These are phyloP conservation scores for Carex kokanica DNA, from an alignment of 176 grass and related monocot genomes.

Conservation along the genomic window DNA sequence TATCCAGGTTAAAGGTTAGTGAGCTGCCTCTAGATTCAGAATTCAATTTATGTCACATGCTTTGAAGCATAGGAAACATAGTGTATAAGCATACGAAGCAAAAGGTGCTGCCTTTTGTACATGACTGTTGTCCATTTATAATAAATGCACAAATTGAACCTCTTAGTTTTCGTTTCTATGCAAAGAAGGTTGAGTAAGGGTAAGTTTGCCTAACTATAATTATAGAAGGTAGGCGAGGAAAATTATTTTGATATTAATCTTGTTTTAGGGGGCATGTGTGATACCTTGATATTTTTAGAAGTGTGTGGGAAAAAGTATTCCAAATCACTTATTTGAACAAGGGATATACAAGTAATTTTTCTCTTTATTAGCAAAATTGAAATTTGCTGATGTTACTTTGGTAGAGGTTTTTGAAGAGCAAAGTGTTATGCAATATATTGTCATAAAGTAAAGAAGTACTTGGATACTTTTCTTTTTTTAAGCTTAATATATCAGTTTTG, in stretches of 20 bases:
- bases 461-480: background rate
- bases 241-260: background rate
- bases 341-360: background rate
- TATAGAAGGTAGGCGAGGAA: background rate
- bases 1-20: conserved; percentile 80
- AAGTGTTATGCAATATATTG: background rate
- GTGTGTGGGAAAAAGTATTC: background rate
- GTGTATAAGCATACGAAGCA: background rate
- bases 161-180: background rate
- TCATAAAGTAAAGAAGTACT: background rate
- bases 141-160: background rate
- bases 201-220: background rate
- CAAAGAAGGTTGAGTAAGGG: background rate
- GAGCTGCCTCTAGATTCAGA: background rate
- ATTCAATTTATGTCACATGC: background rate
- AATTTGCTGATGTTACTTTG: background rate
- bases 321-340: conserved; percentile 5
- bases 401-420: background rate
- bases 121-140: background rate
- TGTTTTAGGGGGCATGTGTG: background rate
- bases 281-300: background rate
- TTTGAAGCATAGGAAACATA: background rate
- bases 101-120: background rate
- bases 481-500: conserved; percentile 14
- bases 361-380: background rate